phyloP scores from a whole-genome alignment of 2,329 filamentous ascomycete genomes.

The Epichloe baconii region DNA sequence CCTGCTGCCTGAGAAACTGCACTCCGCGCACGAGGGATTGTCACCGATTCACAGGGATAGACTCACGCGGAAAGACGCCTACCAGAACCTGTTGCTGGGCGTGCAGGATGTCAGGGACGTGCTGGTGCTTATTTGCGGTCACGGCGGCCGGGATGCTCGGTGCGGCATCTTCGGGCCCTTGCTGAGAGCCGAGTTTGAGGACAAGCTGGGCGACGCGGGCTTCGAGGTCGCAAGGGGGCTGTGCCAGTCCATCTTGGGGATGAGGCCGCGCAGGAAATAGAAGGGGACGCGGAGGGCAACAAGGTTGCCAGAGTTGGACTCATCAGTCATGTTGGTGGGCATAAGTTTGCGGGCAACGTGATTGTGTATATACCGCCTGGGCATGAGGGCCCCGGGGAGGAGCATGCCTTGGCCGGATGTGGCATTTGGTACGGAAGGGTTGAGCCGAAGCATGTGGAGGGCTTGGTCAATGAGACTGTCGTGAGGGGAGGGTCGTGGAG shows the following conservation, averaged over 20 bases:
- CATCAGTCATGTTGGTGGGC: conserved; percentile 71
- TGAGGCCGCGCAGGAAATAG: conserved; percentile 8
- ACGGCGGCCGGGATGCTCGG: conserved; percentile 66
- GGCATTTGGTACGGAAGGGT: conserved; percentile 78
- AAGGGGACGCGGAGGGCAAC: conserved; percentile 8
- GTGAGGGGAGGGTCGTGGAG: conserved; percentile 48
- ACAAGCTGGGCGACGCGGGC: conserved; percentile 36
- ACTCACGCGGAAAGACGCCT: conserved; percentile 36
- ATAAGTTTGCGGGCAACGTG: conserved; percentile 77
- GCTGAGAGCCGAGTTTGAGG: conserved; percentile 56
- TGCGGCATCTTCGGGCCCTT: conserved; percentile 73
- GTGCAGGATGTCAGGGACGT: conserved; percentile 54
- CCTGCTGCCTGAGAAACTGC: conserved; percentile 49
- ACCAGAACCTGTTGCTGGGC: conserved; percentile 35
- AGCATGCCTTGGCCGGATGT: conserved; percentile 51
- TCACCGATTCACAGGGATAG: conserved; percentile 44
- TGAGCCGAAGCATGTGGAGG: conserved; percentile 62
- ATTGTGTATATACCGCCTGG: conserved; percentile 64
- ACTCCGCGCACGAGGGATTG: conserved; percentile 46
- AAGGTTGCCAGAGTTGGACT: conserved; percentile 48
- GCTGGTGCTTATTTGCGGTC: conserved; percentile 77
- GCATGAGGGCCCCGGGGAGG: conserved; percentile 21
- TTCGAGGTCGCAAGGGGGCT: conserved; percentile 33
- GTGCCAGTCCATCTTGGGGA: conserved; percentile 20
- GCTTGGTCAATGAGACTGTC: conserved; percentile 60